Percentiles rank a stretch among this genome's conserved stretches.
Evolutionary conservation across 495 filamentous ascomycete genomes (phyloP).

Genomic region (Penicillium argentinense): DNA sequence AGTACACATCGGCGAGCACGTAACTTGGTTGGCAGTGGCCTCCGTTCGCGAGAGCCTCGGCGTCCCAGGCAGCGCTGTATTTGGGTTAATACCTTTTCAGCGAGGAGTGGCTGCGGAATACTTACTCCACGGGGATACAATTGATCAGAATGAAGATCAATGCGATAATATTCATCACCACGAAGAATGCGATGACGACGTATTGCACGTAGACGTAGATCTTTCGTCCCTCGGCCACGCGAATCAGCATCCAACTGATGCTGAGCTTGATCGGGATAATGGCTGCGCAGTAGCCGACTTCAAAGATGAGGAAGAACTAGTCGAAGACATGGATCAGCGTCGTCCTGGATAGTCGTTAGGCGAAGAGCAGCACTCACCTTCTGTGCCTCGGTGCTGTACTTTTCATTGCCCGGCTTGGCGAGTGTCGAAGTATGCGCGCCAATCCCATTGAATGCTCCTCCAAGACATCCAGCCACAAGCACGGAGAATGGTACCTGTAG

Average conservation of each 20-base stretch:
- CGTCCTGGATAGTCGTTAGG: not conserved
- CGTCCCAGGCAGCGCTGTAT: slow-evolving; percentile 23
- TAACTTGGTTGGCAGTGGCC: slow-evolving; percentile 21
- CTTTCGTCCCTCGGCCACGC: slow-evolving; percentile 23
- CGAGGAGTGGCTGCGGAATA: not conserved
- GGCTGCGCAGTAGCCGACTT: slow-evolving; percentile 27
- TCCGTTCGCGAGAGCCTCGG: slow-evolving; percentile 11
- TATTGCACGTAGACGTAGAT: slow-evolving; percentile 23
- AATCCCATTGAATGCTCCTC: slow-evolving; percentile 28
- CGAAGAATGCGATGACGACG: slow-evolving; percentile 15
- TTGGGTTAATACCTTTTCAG: not conserved
- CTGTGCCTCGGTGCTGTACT: slow-evolving; percentile 16
- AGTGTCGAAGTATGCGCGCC: slow-evolving; percentile 14
- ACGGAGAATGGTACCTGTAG: slow-evolving; percentile 23
- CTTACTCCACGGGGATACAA: slow-evolving; percentile 25
- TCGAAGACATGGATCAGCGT: not conserved
- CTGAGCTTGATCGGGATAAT: slow-evolving; percentile 32
- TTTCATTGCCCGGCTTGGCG: slow-evolving; percentile 12
- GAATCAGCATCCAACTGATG: slow-evolving; percentile 30
- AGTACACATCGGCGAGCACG: slow-evolving; percentile 26
- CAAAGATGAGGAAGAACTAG: slow-evolving; percentile 28
- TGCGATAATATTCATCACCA: slow-evolving; percentile 23
- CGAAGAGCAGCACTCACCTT: slow-evolving; percentile 11
- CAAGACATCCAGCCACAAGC: slow-evolving; percentile 19
- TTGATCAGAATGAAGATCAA: slow-evolving; percentile 27